Percentiles rank a stretch among this genome's conserved stretches.
Evolutionary conservation across 108 stramenopile genomes (phyloP).

Genomic region (Schizochytrium sp.): DNA sequence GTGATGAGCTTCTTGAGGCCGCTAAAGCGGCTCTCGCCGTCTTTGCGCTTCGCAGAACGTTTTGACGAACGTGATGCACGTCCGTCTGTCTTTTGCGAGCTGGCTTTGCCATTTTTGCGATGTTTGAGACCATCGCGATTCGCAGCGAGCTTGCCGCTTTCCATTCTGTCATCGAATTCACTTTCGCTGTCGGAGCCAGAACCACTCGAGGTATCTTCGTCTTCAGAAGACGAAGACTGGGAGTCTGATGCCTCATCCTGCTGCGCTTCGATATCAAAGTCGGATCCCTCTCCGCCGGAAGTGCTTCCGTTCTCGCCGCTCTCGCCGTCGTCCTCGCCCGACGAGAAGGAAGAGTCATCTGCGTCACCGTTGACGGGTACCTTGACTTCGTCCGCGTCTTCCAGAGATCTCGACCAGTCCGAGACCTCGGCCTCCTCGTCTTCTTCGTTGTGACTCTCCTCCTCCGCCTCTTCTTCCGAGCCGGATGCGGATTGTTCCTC

Average conservation of each 20-base stretch:
- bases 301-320: not conserved
- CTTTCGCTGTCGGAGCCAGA: not conserved
- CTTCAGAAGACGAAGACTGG: not conserved
- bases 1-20: not conserved
- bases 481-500: not conserved
- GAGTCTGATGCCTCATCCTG: not conserved
- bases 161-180: not conserved
- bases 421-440: not conserved
- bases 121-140: not conserved
- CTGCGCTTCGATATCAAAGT: not conserved
- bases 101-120: not conserved
- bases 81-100: not conserved
- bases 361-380: not conserved
- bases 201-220: not conserved
- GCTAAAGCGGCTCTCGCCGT: not conserved
- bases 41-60: not conserved
- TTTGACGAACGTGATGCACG: not conserved
- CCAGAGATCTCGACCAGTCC: too few species aligned
- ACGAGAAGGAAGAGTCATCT: not conserved
- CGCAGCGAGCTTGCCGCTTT: not conserved
- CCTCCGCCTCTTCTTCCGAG: not conserved
- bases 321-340: not conserved
- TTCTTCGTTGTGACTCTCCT: not conserved
- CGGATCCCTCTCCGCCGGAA: not conserved
- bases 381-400: too few species aligned